Evolutionary conservation across 305 asterid genomes (phyloP), one percentile per base, ranked within the genome.

Genomic region (Fraxinus paxiana): DNA sequence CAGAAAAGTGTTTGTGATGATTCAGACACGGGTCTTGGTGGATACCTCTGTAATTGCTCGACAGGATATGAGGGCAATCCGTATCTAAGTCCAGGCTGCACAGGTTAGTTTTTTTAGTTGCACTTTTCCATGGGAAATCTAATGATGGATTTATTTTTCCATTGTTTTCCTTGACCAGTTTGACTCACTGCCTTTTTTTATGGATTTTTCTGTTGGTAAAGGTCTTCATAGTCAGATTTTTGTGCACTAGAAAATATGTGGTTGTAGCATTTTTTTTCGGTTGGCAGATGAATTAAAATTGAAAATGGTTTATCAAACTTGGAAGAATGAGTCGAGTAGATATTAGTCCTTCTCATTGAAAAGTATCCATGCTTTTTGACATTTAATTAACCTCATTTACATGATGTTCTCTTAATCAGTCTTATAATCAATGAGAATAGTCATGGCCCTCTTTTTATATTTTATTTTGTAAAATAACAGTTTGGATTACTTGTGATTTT

Each of bases 11-110:
- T 0, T 3, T 86, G 89, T 56, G 70, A 78, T 26, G 88, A 88
- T 73, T 82, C 87, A 0, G 80, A 82, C 6, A 80, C 54, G 0
- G 77, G 84, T 10, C 2, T 69, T 12, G 87, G 84, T 35, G 89
- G 90, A 15, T 86, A 88, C 77, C 84, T 81, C 4, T 86, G 89
- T 76, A 31, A 22, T 63, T 88, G 90, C 56, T 51, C 71, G 0
- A 9, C 72, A 0, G 90, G 90, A 24, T 88, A 78, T 7, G 78
- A 78, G 70, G 90, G 87, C 56, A 88, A 86, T 59, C 88, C 90
- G 38, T 88, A 85, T 79, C 84, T 88, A 1, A 80, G 51, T 73
- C 77, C 71, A 9, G 89, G 88, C 77, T 86, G 90, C 82, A 80
- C 71, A 15, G 65, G 76, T 76, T 38, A 56, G 18, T 33, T 61